Conservation (phyloP, 108 stramenopile genomes). For the Nitzschia sp. region DNA sequence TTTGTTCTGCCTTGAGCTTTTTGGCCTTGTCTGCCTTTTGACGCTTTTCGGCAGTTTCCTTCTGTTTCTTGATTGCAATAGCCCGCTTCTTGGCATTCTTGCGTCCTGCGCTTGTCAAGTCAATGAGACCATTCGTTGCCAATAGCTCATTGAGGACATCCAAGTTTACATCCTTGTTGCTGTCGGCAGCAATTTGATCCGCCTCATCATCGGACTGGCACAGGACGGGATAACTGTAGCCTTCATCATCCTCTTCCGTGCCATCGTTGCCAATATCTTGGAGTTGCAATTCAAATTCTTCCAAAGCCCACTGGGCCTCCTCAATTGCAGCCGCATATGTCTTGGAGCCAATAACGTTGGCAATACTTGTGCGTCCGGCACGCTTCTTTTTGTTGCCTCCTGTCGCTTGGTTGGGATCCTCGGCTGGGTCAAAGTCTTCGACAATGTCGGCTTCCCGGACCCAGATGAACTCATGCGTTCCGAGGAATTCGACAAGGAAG, state of each 20-base stretch:
- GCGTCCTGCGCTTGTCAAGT: slow-evolving; percentile 64
- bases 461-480: slow-evolving; percentile 90
- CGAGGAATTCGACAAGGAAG: slow-evolving; percentile 87
- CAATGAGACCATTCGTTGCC: slow-evolving; percentile 68
- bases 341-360: slow-evolving; percentile 53
- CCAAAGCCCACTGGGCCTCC: slow-evolving; percentile 72
- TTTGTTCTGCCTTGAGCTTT: slow-evolving; percentile 37
- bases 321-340: slow-evolving; percentile 68
- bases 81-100: slow-evolving; percentile 75
- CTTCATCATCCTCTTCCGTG: slow-evolving; percentile 57
- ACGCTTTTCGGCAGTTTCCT: slow-evolving; percentile 56
- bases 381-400: slow-evolving; percentile 59
- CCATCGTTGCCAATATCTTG: slow-evolving; percentile 54
- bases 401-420: slow-evolving; percentile 69
- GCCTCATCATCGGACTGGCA: slow-evolving; percentile 81
- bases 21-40: slow-evolving; percentile 51
- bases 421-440: slow-evolving; percentile 78
- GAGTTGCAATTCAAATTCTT: slow-evolving; percentile 68
- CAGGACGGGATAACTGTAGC: slow-evolving; percentile 63
- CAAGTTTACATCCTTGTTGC: slow-evolving; percentile 46
- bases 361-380: slow-evolving; percentile 39
- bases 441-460: slow-evolving; percentile 80
- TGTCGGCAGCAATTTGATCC: slow-evolving; percentile 44
- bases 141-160: slow-evolving; percentile 79
- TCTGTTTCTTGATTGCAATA: slow-evolving; percentile 66